Percentiles rank a stretch among this genome's conserved stretches.
These are phyloP conservation scores for Stephania cephalantha DNA, from an alignment of 164 flowering plant species.

Conservation along the genomic window DNA sequence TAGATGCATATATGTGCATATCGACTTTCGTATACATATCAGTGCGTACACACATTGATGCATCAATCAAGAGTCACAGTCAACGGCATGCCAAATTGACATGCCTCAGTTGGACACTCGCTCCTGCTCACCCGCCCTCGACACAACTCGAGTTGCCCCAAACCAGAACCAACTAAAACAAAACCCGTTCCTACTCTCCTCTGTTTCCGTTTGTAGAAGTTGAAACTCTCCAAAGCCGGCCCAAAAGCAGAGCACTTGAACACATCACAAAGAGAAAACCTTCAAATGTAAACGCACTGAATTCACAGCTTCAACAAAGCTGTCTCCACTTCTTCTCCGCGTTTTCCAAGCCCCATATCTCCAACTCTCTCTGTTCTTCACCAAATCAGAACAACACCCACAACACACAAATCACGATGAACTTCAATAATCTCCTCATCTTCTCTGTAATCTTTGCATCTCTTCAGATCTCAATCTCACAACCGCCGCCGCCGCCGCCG, in stretches of 20 bases:
- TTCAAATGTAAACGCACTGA: background rate
- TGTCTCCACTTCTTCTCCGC: background rate
- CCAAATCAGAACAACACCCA: background rate
- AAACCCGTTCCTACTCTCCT: background rate
- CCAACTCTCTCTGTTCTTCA: background rate
- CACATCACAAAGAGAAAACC: no score
- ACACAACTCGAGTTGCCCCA: background rate
- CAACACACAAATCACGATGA: conserved; percentile 1
- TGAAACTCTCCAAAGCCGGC: background rate
- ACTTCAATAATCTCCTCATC: background rate
- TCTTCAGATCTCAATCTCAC: conserved; percentile 3
- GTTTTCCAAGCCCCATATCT: no score
- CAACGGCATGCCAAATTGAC: no score
- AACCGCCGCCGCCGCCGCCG: background rate
- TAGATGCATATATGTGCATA: no score
- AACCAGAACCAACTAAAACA: background rate
- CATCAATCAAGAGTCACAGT: no score
- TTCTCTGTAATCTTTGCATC: conserved; percentile 7
- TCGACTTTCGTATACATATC: no score
- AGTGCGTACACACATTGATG: no score
- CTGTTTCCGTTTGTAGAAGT: background rate
- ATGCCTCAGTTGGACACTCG: no score
- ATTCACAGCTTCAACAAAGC: background rate
- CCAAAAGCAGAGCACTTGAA: no score
- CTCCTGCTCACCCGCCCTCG: no score